These are phyloP conservation scores for Coriolopsis trogii DNA, from an alignment of 1,284 basidiomycete species.

Conservation along the genomic window DNA sequence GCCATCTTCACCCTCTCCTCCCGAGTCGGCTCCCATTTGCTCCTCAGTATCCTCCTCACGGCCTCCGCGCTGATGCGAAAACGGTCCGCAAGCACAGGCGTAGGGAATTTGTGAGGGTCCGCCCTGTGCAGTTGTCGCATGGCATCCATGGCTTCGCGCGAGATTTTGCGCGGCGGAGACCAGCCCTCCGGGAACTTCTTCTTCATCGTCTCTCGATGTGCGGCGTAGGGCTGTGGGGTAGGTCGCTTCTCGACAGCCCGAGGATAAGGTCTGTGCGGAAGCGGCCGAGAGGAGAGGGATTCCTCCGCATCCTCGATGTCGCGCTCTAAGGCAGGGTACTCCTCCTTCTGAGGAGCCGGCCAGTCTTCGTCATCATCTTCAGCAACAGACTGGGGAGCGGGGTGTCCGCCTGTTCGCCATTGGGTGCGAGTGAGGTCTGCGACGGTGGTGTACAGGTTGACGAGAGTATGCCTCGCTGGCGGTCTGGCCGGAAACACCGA, in stretches of 20 bases:
- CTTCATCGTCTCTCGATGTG: slow-evolving; percentile 63
- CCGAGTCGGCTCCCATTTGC: slow-evolving; percentile 73
- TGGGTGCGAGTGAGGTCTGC: slow-evolving; percentile 30
- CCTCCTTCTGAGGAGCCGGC: slow-evolving; percentile 35
- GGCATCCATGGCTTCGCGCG: slow-evolving; percentile 90
- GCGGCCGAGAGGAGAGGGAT: slow-evolving; percentile 4
- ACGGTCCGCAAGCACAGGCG: slow-evolving; percentile 71
- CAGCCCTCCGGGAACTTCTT: slow-evolving; percentile 77
- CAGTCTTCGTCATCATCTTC: slow-evolving; percentile 44
- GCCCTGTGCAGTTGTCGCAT: slow-evolving; percentile 72
- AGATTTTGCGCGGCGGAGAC: slow-evolving; percentile 85
- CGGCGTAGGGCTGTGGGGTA: slow-evolving; percentile 46
- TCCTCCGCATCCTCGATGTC: slow-evolving; percentile 11
- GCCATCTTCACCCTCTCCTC: slow-evolving; percentile 57
- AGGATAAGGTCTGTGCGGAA: slow-evolving; percentile 13
- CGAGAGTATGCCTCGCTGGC: slow-evolving; percentile 18
- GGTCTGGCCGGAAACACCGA: slow-evolving; percentile 7
- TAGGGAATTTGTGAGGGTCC: slow-evolving; percentile 73
- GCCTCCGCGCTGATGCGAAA: slow-evolving; percentile 90
- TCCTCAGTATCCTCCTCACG: slow-evolving; percentile 82
- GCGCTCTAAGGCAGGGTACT: slow-evolving; percentile 17
- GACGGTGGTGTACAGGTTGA: slow-evolving; percentile 32
- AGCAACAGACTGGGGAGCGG: slow-evolving; percentile 53
- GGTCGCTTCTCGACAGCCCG: slow-evolving; percentile 19
- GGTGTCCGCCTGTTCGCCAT: slow-evolving; percentile 55